phyloP scores from a whole-genome alignment of 768 basidiomycete species.

The Trametes cingulata region DNA sequence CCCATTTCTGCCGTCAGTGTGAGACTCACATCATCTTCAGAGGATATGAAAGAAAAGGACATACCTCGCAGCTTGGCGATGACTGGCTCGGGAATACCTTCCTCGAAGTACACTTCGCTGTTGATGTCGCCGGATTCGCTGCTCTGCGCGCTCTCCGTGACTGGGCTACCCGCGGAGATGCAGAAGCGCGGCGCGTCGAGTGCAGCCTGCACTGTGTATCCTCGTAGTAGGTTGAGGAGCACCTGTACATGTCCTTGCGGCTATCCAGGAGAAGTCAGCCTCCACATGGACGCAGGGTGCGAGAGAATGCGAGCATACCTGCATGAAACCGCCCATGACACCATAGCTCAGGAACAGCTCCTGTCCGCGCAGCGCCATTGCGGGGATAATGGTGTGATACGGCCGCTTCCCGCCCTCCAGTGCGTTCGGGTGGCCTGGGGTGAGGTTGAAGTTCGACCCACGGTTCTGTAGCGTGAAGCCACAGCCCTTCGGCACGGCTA shows the following conservation, averaged over 20 bases:
- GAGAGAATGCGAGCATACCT: conserved; percentile 42
- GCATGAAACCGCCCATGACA: conserved; percentile 93
- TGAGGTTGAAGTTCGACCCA: conserved; percentile 80
- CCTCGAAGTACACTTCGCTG: conserved; percentile 88
- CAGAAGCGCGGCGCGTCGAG: conserved; percentile 96
- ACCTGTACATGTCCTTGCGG: conserved; percentile 98
- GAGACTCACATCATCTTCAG: background rate
- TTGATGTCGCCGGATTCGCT: conserved; percentile 65
- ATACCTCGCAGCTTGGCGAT: conserved; percentile 68
- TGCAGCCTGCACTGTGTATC: conserved; percentile 84
- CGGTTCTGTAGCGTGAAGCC: conserved; percentile 98
- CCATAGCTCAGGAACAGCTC: conserved; percentile 89
- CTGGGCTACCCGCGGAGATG: conserved; percentile 82
- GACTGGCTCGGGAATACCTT: conserved; percentile 65
- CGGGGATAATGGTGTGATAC: conserved; percentile 95
- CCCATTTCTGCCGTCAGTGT: conserved; percentile 83
- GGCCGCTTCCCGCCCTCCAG: conserved; percentile 84
- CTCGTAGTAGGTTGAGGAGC: conserved; percentile 84
- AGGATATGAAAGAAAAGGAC: conserved; percentile 18
- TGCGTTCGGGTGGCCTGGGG: conserved; percentile 82
- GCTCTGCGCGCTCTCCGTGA: conserved; percentile 47
- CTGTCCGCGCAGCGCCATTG: conserved; percentile 72
- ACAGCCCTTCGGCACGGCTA: conserved; percentile 89
- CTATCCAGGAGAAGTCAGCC: conserved; percentile 35
- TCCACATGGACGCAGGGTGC: background rate